These are phyloP conservation scores for Kodamaea sp. DNA, from an alignment of 1,139 yeast species.

Conservation along the genomic window DNA sequence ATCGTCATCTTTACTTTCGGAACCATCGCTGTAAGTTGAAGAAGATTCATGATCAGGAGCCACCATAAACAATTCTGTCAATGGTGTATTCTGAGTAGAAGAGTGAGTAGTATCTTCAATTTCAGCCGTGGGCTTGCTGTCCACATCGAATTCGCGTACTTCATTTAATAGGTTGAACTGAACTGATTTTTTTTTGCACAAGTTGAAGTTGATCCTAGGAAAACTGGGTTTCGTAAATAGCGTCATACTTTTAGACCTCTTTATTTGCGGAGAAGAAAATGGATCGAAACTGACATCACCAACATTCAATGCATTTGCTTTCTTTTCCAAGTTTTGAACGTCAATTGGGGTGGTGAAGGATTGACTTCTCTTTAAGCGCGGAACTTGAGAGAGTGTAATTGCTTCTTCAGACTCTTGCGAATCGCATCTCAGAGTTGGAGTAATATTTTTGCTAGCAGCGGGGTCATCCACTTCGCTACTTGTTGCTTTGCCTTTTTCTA, in stretches of 20 bases:
- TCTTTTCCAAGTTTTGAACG: slow-evolving; percentile 5
- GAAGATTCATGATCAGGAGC: background rate
- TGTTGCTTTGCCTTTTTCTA: too few relatives aligned
- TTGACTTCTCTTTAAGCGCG: slow-evolving; percentile 8
- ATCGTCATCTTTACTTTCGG: too few relatives aligned
- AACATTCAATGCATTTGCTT: slow-evolving; percentile 3
- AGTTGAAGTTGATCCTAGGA: background rate
- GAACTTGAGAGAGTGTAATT: slow-evolving; percentile 6
- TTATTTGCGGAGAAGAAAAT: slow-evolving; percentile 8
- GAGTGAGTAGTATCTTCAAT: too few relatives aligned
- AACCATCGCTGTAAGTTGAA: background rate
- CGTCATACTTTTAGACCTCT: slow-evolving; percentile 9
- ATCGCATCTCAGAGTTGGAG: too few relatives aligned
- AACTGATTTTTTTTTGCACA: slow-evolving; percentile 10
- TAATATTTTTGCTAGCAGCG: too few relatives aligned
- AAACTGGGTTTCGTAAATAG: slow-evolving; percentile 4
- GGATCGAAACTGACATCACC: slow-evolving; percentile 13
- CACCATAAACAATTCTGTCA: background rate
- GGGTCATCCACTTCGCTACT: too few relatives aligned
- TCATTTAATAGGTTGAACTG: slow-evolving; percentile 6
- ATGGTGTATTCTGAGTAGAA: too few relatives aligned
- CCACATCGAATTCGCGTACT: too few relatives aligned
- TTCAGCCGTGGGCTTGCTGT: too few relatives aligned
- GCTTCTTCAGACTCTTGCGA: slow-evolving; percentile 4
- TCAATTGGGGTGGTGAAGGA: slow-evolving; percentile 5